Evolutionary conservation across 2,329 filamentous ascomycete species (phyloP).

Genomic region (Blumeriella jaapii): DNA sequence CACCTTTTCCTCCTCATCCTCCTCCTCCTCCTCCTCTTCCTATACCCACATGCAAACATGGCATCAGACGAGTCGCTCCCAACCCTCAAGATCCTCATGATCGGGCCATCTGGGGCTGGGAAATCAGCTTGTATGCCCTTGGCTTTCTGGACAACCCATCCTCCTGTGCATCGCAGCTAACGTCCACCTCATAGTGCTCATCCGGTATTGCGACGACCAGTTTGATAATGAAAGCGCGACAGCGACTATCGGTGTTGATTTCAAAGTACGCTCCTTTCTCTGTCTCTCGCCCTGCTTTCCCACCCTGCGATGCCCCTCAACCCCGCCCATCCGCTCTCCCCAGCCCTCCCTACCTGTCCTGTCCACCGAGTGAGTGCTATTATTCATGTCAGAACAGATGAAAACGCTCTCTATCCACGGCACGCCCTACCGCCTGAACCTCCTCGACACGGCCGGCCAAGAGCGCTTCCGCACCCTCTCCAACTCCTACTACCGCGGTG

Average conservation of each 20-base stretch:
- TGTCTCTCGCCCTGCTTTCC: too few relatives aligned
- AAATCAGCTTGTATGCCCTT: slow-evolving; percentile 39
- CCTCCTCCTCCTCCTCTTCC: slow-evolving; percentile 1
- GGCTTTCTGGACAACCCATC: neutral
- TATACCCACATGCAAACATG: slow-evolving; percentile 24
- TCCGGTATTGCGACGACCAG: slow-evolving; percentile 45
- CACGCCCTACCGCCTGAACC: slow-evolving; percentile 39
- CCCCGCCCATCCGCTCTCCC: neutral
- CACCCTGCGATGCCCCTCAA: neutral
- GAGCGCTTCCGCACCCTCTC: slow-evolving; percentile 93
- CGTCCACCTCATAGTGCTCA: slow-evolving; percentile 34
- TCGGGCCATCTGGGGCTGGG: slow-evolving; percentile 43
- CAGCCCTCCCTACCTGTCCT: neutral
- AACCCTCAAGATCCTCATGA: slow-evolving; percentile 42
- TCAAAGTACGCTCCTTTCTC: slow-evolving; percentile 39
- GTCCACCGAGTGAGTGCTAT: too few relatives aligned
- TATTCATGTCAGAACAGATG: slow-evolving; percentile 29
- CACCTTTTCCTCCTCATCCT: neutral
- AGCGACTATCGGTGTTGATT: slow-evolving; percentile 46
- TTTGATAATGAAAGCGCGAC: slow-evolving; percentile 43
- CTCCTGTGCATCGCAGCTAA: slow-evolving; percentile 3
- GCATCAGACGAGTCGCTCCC: slow-evolving; percentile 36
- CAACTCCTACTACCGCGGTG: slow-evolving; percentile 89
- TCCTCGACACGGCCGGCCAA: slow-evolving; percentile 82
- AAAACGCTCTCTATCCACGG: slow-evolving; percentile 42